Base-by-base conservation (phyloP, 1,284 basidiomycete species). In the Exobasidium rhododendri region DNA sequence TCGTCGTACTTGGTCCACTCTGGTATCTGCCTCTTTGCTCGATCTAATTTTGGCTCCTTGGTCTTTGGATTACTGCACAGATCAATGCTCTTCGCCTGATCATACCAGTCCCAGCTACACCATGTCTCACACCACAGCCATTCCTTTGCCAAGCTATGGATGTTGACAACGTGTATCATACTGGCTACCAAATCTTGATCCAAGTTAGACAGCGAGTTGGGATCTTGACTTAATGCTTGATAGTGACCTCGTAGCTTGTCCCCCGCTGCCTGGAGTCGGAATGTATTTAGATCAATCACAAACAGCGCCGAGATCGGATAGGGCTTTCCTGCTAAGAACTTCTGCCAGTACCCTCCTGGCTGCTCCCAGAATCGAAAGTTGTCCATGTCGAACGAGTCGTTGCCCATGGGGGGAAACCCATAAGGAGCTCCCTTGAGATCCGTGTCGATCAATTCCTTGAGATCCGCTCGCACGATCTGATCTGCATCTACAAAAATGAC, bases 301-400 rank as follows among this genome's bases (percentile, higher is more conserved):
- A 97, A 98, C 0, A 98, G 83, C 0, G 96, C 94, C 20, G 77
- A 79, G 55, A 78, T 79, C 60, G 73, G 71, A 59, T 72, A 71
- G 1, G 74, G 65, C 29, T 63, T 58, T 1, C 65, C 63, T 0
- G 62, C 59, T 11, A 74, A 71, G 50, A 70, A 70, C 30, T 69
- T 61, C 43, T 69, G 65, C 78, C 77, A 81, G 68, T 80, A 75
- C 46, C 82, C 93, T 7, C 24, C 29, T 10, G 35, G 35, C 3
- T 87, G 89, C 82, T 97, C 96, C 94, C 94, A 98, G 83, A 98
- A 97, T 22, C 94, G 84, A 84, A 93, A 97, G 0, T 92, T 92
- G 80, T 97, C 94, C 89, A 97, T 80, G 58, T 96, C 96, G 29
- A 83, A 81, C 64, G 93, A 89, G 76, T 96, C 92, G 74, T 96